Evolutionary conservation across 2,329 filamentous ascomycete genomes (phyloP).

Genomic region (Eurotiales sp.): DNA sequence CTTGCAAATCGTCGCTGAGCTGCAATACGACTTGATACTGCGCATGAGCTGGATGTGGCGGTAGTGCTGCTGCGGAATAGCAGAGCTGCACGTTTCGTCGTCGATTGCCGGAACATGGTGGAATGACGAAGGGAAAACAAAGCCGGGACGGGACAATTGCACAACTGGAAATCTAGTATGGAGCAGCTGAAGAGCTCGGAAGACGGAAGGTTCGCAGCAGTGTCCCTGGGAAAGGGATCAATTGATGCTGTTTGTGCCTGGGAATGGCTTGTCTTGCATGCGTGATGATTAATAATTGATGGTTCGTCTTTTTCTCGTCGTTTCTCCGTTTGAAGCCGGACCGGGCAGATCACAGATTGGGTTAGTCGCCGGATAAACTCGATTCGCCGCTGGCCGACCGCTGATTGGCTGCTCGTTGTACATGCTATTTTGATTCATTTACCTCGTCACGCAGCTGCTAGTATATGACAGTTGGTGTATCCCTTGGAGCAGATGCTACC

Average conservation of each 20-base stretch:
- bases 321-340: neutral
- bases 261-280: too few species aligned
- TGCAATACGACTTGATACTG: conserved; percentile 6
- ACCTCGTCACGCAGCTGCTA: neutral
- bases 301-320: neutral
- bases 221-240: neutral
- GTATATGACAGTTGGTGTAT: too few species aligned
- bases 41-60: conserved; percentile 1
- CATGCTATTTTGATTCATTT: too few species aligned
- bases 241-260: neutral
- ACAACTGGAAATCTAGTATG: neutral
- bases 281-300: too few species aligned
- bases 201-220: neutral
- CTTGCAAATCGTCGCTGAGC: conserved; percentile 13
- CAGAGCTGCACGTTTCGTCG: conserved; percentile 12
- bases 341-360: neutral
- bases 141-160: neutral
- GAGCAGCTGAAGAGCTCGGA: neutral
- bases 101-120: conserved; percentile 14
- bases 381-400: neutral
- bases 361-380: neutral
- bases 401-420: neutral
- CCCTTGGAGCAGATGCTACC: too few species aligned
- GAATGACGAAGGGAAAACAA: neutral
- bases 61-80: conserved; percentile 13